Conservation (phyloP, 345 rosid species). For the Melaleuca alternifolia region DNA sequence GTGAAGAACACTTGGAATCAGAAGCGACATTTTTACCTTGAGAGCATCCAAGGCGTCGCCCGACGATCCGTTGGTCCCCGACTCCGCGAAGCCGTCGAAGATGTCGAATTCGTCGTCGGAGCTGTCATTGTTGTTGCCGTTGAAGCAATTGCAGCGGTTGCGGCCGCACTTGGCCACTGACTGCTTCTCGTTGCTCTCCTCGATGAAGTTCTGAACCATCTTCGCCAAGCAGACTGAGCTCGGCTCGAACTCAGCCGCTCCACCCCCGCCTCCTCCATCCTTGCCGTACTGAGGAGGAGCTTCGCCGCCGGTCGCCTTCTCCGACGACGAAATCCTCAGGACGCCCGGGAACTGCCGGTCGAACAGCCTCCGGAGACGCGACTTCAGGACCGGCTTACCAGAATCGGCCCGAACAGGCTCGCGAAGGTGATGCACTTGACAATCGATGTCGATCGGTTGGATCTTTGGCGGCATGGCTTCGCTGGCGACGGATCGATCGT, state of each 20-base stretch:
- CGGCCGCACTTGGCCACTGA: slow-evolving; percentile 51
- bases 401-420: slow-evolving; percentile 28
- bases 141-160: slow-evolving; percentile 91
- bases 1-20: not conserved
- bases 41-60: slow-evolving; percentile 47
- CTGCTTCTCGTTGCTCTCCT: slow-evolving; percentile 75
- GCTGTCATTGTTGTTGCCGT: slow-evolving; percentile 64
- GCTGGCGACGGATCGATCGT: not conserved
- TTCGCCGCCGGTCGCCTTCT: slow-evolving; percentile 31
- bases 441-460: slow-evolving; percentile 53
- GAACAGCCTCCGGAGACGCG: slow-evolving; percentile 56
- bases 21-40: slow-evolving; percentile 39
- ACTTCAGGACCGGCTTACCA: slow-evolving; percentile 51
- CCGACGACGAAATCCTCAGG: slow-evolving; percentile 27
- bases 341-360: slow-evolving; percentile 59
- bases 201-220: slow-evolving; percentile 89
- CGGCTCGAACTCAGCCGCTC: slow-evolving; percentile 65
- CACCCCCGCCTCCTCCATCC: slow-evolving; percentile 10
- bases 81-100: slow-evolving; percentile 32
- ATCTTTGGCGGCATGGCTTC: slow-evolving; percentile 53
- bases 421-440: slow-evolving; percentile 1
- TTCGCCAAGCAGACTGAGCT: slow-evolving; percentile 77
- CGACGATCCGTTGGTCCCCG: slow-evolving; percentile 29
- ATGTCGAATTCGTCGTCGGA: slow-evolving; percentile 78
- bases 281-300: slow-evolving; percentile 13